A percentile compares a stretch with the other conserved stretches of the same genome.
Evolutionary conservation across 2,329 filamentous ascomycete genomes (phyloP).

Genomic region (Colletotrichum lindemuthianum): DNA sequence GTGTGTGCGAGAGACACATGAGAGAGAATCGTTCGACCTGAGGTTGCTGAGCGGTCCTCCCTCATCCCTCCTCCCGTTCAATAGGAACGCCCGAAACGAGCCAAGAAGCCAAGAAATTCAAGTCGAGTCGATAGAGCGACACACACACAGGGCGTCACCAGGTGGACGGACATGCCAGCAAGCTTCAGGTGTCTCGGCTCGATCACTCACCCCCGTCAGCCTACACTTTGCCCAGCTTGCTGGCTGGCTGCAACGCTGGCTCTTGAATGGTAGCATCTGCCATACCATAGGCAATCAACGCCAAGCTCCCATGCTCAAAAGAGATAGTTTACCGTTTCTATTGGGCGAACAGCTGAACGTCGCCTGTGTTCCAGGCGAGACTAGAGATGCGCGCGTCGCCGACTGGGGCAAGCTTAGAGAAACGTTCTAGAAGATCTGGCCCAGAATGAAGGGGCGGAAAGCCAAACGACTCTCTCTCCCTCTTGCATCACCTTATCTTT

Average conservation of each 20-base stretch:
- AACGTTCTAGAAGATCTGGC: conserved; percentile 28
- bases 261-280: conserved; percentile 4
- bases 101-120: background rate
- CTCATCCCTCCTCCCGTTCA: background rate
- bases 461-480: conserved; percentile 7
- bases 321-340: background rate
- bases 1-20: no score
- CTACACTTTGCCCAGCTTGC: background rate
- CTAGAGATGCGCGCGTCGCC: conserved; percentile 22
- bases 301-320: background rate
- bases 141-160: conserved; percentile 5
- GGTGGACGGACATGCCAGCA: background rate
- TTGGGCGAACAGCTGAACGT: conserved; percentile 7
- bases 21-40: no score
- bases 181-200: background rate
- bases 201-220: background rate
- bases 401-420: conserved; percentile 24
- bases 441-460: background rate
- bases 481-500: conserved; percentile 7
- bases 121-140: background rate
- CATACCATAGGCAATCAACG: conserved; percentile 9
- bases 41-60: no score
- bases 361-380: background rate
- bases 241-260: conserved; percentile 1
- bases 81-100: conserved; percentile 8